phyloP scores from a whole-genome alignment of 306 rosid species.

The Pachyrhizus erosus region DNA sequence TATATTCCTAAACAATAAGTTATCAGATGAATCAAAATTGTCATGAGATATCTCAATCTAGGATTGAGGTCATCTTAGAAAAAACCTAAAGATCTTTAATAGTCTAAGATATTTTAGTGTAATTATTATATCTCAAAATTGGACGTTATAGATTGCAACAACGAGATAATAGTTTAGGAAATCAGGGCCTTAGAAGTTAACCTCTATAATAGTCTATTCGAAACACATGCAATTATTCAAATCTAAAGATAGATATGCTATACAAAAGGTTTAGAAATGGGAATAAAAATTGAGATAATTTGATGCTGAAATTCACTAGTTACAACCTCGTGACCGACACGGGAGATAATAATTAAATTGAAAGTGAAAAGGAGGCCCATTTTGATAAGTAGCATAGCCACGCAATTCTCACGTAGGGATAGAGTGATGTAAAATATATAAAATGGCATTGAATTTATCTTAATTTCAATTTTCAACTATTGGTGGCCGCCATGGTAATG shows the following conservation, averaged over 20 bases:
- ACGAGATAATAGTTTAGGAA: not conserved
- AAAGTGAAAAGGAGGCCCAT: not conserved
- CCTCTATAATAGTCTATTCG: not conserved
- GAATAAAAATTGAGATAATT: not conserved
- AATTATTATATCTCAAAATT: not conserved
- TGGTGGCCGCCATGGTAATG: conserved; percentile 42
- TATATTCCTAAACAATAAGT: not conserved
- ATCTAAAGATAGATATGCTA: not conserved
- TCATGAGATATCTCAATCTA: no score
- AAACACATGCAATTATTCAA: not conserved
- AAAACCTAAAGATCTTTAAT: not conserved
- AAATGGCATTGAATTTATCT: conserved; percentile 11
- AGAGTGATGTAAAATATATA: conserved; percentile 13
- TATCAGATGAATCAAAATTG: no score
- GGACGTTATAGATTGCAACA: not conserved
- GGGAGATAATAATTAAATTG: not conserved
- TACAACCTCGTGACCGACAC: conserved; percentile 18
- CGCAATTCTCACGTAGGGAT: not conserved
- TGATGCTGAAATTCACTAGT: not conserved
- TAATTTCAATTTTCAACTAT: not conserved
- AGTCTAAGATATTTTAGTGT: not conserved
- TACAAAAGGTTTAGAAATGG: not conserved
- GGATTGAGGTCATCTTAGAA: no score
- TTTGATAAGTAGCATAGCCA: conserved; percentile 8
- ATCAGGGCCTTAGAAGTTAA: not conserved